These are phyloP conservation scores for Blastobotrys malaysiensis DNA, from an alignment of 1,139 yeast species.

Conservation along the genomic window DNA sequence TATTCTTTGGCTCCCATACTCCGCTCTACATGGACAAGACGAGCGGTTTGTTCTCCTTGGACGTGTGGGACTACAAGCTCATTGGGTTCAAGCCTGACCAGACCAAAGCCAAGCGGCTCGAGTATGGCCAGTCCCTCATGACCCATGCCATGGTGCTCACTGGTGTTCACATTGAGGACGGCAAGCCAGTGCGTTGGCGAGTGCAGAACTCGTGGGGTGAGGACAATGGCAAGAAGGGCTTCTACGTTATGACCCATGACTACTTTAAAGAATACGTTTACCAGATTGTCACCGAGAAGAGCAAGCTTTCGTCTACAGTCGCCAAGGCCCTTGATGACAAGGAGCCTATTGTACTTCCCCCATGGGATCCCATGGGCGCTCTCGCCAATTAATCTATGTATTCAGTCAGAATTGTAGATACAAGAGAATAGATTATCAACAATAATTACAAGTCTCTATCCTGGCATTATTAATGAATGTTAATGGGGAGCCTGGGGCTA, in stretches of 20 bases:
- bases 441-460: no score
- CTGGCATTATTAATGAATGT: no score
- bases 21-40: constrained; percentile 57
- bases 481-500: no score
- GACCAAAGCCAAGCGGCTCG: constrained; percentile 53
- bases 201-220: constrained; percentile 88
- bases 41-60: constrained; percentile 64
- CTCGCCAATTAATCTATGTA: constrained; percentile 41
- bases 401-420: no score
- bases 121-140: constrained; percentile 59
- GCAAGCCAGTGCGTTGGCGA: constrained; percentile 67
- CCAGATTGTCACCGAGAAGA: constrained; percentile 62
- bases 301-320: constrained; percentile 39
- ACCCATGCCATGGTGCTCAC: constrained; percentile 80
- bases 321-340: constrained; percentile 40
- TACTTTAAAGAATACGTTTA: constrained; percentile 80
- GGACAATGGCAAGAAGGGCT: constrained; percentile 67
- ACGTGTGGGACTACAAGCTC: constrained; percentile 59
- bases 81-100: constrained; percentile 56
- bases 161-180: constrained; percentile 63
- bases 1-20: constrained; percentile 77
- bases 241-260: constrained; percentile 73
- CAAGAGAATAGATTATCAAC: no score
- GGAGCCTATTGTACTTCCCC: constrained; percentile 57
- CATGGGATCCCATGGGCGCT: constrained; percentile 87